Percentiles rank a stretch among this genome's conserved stretches.
Evolutionary conservation across 176 grass and related monocot genomes (phyloP).

Genomic region (Oryza rufipogon): DNA sequence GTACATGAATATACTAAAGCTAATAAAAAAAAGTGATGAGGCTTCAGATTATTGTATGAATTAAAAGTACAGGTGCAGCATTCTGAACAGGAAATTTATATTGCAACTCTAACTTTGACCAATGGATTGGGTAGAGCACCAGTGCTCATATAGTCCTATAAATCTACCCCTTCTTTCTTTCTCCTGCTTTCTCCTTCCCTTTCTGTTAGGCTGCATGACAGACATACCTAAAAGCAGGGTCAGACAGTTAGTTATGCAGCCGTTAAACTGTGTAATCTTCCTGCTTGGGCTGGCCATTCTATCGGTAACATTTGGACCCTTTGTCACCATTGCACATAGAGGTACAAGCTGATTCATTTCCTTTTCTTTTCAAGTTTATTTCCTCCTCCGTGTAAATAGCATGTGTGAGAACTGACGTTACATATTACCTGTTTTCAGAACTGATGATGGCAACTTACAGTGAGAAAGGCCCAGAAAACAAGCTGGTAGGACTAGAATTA

Average conservation of each 20-base stretch:
- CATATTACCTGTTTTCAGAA: slow-evolving; percentile 41
- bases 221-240: slow-evolving; percentile 43
- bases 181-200: slow-evolving; percentile 45
- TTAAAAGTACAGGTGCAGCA: slow-evolving; percentile 47
- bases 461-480: slow-evolving; percentile 23
- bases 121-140: slow-evolving; percentile 17
- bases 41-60: slow-evolving; percentile 30
- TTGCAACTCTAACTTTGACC: slow-evolving; percentile 49
- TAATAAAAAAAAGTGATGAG: slow-evolving; percentile 36
- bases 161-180: slow-evolving; percentile 23
- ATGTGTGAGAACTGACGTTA: slow-evolving; percentile 16
- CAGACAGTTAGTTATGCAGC: slow-evolving; percentile 50
- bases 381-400: slow-evolving; percentile 10
- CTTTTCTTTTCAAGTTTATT: background rate
- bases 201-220: slow-evolving; percentile 31
- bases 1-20: slow-evolving; percentile 49
- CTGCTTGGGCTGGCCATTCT: slow-evolving; percentile 45
- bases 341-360: slow-evolving; percentile 32
- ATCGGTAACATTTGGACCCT: slow-evolving; percentile 33
- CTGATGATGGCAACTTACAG: slow-evolving; percentile 17
- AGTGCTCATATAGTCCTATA: slow-evolving; percentile 44
- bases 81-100: slow-evolving; percentile 37
- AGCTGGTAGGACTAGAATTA: slow-evolving; percentile 30
- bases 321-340: slow-evolving; percentile 44
- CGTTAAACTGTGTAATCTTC: slow-evolving; percentile 39